Percentiles rank a stretch among this genome's conserved stretches.
These are phyloP conservation scores for Paratinospora sagittata DNA, from an alignment of 164 flowering plant species.

Conservation along the genomic window DNA sequence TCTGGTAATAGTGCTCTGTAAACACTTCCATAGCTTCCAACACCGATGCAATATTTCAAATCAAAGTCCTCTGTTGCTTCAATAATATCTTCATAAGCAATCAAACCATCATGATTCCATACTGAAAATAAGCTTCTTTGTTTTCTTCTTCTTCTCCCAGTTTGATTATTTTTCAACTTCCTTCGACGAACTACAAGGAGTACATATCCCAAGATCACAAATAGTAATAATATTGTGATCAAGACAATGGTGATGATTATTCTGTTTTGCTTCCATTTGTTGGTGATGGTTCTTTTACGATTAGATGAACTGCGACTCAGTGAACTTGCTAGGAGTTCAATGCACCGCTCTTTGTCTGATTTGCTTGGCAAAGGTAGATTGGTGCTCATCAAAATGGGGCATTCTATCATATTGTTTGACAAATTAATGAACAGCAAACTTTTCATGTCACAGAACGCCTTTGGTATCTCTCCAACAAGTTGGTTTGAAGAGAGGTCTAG, in stretches of 20 bases:
- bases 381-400: background rate
- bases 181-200: background rate
- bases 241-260: background rate
- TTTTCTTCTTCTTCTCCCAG: background rate
- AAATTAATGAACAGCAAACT: conserved; percentile 4
- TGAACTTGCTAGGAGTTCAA: background rate
- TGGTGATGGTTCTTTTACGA: background rate
- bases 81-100: conserved; percentile 12
- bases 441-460: background rate
- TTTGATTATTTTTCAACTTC: background rate
- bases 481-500: background rate
- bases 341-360: background rate
- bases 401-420: conserved; percentile 10
- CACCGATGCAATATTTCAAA: conserved; percentile 14
- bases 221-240: background rate
- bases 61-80: conserved; percentile 16
- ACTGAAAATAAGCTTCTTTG: background rate
- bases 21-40: conserved; percentile 15
- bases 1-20: conserved; percentile 15
- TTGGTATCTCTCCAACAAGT: conserved; percentile 11
- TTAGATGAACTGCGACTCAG: background rate
- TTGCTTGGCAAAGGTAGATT: background rate
- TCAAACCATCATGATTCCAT: conserved; percentile 12
- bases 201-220: background rate
- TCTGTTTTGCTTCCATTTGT: background rate